Conservation (phyloP, 2,329 filamentous ascomycete genomes). For the Fusarium staphyleae region DNA sequence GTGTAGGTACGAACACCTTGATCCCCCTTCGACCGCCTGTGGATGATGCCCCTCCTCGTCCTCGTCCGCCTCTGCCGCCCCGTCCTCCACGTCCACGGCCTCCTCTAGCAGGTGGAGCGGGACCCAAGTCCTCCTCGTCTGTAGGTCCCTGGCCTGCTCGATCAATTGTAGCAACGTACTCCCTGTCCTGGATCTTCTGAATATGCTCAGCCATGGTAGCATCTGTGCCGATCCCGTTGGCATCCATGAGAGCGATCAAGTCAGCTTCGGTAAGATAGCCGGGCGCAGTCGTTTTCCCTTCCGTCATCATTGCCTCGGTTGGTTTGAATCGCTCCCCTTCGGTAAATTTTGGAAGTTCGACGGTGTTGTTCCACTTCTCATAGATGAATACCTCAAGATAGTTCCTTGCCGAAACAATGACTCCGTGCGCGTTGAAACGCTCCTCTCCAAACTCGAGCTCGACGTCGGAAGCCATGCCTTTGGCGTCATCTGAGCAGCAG, state of each 20-base stretch:
- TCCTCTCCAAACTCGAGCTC: conserved; percentile 87
- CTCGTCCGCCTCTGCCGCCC: conserved; percentile 47
- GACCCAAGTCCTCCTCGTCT: conserved; percentile 50
- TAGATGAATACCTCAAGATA: conserved; percentile 96
- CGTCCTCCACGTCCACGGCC: conserved; percentile 57
- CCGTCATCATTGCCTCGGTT: conserved; percentile 84
- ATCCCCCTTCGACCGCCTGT: conserved; percentile 59
- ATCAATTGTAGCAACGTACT: conserved; percentile 77
- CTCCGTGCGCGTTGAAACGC: conserved; percentile 79
- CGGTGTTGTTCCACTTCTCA: conserved; percentile 92
- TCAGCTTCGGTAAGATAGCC: conserved; percentile 93
- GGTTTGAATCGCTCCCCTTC: conserved; percentile 86
- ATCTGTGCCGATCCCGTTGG: conserved; percentile 97
- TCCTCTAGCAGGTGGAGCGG: conserved; percentile 51
- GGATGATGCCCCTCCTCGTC: conserved; percentile 51
- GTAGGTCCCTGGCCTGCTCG: conserved; percentile 48
- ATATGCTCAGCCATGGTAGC: conserved; percentile 99
- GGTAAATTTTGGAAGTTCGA: conserved; percentile 79
- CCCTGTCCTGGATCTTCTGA: conserved; percentile 87
- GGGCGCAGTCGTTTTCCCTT: conserved; percentile 88
- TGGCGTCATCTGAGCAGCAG: conserved; percentile 93
- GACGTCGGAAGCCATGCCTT: conserved; percentile 84
- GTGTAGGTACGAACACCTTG: conserved; percentile 91
- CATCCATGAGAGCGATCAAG: conserved; percentile 95
- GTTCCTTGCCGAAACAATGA: conserved; percentile 86